phyloP scores from a whole-genome alignment of 257 asterid genomes.

The Striga asiatica region DNA sequence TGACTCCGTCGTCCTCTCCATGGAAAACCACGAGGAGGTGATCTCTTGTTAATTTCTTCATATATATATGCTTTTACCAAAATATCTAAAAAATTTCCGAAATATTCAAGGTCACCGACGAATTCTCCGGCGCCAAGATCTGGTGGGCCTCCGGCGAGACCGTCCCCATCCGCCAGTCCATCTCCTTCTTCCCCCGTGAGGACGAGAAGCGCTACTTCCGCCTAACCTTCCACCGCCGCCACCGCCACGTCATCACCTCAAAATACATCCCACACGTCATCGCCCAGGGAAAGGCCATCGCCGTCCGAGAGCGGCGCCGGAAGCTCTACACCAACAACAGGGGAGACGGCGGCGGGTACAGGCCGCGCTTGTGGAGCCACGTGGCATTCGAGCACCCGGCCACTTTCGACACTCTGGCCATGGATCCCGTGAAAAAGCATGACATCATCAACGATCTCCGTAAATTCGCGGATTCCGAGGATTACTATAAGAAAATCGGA shows the following conservation, averaged over 20 bases:
- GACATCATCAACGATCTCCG: slow-evolving; percentile 34
- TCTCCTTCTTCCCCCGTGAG: slow-evolving; percentile 30
- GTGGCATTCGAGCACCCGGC: slow-evolving; percentile 50
- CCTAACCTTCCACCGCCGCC: slow-evolving; percentile 33
- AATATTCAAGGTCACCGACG: slow-evolving; percentile 47
- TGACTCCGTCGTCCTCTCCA: slow-evolving; percentile 35
- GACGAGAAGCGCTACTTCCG: slow-evolving; percentile 28
- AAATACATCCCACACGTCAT: slow-evolving; percentile 33
- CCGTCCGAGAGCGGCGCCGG: slow-evolving; percentile 28
- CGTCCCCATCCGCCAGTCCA: slow-evolving; percentile 16
- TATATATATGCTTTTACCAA: too few relatives aligned
- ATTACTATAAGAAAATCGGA: slow-evolving; percentile 46
- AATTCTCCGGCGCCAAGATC: slow-evolving; percentile 27
- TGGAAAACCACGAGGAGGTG: slow-evolving; percentile 53
- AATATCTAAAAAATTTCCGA: too few relatives aligned
- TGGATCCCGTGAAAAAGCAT: slow-evolving; percentile 39
- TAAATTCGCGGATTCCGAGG: slow-evolving; percentile 30
- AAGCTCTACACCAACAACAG: slow-evolving; percentile 38
- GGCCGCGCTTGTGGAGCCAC: slow-evolving; percentile 37
- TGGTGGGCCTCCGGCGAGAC: slow-evolving; percentile 37
- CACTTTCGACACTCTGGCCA: slow-evolving; percentile 31
- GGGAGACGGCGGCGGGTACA: slow-evolving; percentile 18
- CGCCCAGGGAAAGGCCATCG: slow-evolving; percentile 39
- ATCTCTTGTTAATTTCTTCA: too few relatives aligned
- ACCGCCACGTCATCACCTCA: slow-evolving; percentile 18